phyloP scores from a whole-genome alignment of 2,329 filamentous ascomycete species.

The Colletotrichum sidae region DNA sequence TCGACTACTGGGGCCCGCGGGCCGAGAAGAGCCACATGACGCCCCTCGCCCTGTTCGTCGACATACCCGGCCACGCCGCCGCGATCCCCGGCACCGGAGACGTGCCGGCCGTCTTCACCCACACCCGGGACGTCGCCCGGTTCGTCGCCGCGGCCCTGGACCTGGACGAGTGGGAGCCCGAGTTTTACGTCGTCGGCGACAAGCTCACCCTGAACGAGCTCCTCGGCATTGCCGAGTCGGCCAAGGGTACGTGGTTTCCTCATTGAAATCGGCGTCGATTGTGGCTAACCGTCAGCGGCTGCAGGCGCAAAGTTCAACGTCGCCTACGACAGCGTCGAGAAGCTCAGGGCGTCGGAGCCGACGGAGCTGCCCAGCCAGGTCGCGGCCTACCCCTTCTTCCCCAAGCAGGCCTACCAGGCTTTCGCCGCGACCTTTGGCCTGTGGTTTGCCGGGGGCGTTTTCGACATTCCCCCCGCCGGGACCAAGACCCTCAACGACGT shows the following conservation, averaged over 20 bases:
- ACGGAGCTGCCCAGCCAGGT: constrained; percentile 47
- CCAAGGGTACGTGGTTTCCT: constrained; percentile 47
- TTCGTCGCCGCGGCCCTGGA: constrained; percentile 56
- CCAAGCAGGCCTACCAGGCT: constrained; percentile 41
- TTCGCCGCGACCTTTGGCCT: constrained; percentile 40
- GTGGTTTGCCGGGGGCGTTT: constrained; percentile 38
- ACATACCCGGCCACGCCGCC: constrained; percentile 56
- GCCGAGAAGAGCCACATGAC: constrained; percentile 51
- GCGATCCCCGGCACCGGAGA: constrained; percentile 62
- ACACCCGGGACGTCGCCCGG: constrained; percentile 60
- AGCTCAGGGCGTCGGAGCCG: constrained; percentile 47
- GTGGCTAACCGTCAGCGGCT: no score
- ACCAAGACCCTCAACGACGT: constrained; percentile 38
- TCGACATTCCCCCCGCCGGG: constrained; percentile 34
- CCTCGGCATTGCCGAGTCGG: constrained; percentile 50
- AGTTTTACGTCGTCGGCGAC: constrained; percentile 52
- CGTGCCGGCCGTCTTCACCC: constrained; percentile 57
- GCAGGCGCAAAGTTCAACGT: constrained; percentile 50
- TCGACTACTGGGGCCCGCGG: constrained; percentile 58
- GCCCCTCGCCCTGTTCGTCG: constrained; percentile 54
- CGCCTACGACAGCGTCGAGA: constrained; percentile 46
- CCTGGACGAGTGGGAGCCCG: constrained; percentile 56
- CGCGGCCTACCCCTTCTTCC: constrained; percentile 41
- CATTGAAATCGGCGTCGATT: neutral
- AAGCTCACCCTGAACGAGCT: constrained; percentile 57